Conservation (phyloP, 163 green algal genomes). For the Chloromonas sp. region DNA sequence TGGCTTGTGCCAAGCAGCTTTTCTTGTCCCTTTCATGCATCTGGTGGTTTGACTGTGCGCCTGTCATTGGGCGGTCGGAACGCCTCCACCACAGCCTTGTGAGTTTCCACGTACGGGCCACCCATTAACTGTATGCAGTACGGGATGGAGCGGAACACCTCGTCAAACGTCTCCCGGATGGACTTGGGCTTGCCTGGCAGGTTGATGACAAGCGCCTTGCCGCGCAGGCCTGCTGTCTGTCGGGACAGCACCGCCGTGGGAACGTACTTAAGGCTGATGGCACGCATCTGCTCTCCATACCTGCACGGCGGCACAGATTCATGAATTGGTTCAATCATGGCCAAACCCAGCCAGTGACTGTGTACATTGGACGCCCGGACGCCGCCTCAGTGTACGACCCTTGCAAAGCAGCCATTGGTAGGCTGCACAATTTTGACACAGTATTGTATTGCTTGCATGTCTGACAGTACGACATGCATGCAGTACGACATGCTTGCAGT, state of each 20-base stretch:
- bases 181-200: constrained; percentile 86
- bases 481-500: too few relatives aligned
- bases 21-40: neutral
- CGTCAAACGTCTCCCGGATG: constrained; percentile 88
- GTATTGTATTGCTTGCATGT: neutral
- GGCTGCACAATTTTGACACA: neutral
- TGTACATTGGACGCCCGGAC: too few relatives aligned
- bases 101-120: constrained; percentile 75
- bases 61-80: constrained; percentile 65
- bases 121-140: constrained; percentile 79
- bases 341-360: too few relatives aligned
- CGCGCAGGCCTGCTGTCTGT: constrained; percentile 83
- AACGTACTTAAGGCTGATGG: constrained; percentile 73
- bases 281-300: constrained; percentile 67
- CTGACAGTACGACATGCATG: too few relatives aligned
- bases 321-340: too few relatives aligned
- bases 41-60: constrained; percentile 10
- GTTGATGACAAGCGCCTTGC: constrained; percentile 82
- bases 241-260: constrained; percentile 87
- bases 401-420: too few relatives aligned
- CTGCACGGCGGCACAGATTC: neutral
- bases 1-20: too few relatives aligned
- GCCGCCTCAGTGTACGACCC: too few relatives aligned
- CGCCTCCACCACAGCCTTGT: constrained; percentile 64
- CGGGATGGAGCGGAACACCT: constrained; percentile 81